These are phyloP conservation scores for Russula virescens DNA, from an alignment of 768 basidiomycete genomes.

Conservation along the genomic window DNA sequence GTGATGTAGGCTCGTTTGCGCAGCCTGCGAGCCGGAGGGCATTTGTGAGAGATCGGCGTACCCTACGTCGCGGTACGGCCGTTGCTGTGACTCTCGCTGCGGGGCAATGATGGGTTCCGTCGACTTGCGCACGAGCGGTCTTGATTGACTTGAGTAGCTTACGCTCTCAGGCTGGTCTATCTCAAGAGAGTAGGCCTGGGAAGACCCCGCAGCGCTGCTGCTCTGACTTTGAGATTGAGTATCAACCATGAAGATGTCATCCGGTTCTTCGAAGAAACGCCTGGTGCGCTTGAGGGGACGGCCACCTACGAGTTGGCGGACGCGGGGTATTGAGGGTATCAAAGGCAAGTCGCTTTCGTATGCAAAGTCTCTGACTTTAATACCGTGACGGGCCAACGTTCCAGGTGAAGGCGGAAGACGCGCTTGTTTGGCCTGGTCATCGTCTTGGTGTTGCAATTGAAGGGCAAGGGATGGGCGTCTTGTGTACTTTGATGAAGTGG, in stretches of 20 bases:
- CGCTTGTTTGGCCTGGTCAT: not conserved
- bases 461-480: conserved; percentile 11
- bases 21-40: conserved; percentile 11
- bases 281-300: conserved; percentile 35
- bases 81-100: conserved; percentile 2
- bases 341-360: conserved; percentile 64
- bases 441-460: not conserved
- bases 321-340: conserved; percentile 45
- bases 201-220: not conserved
- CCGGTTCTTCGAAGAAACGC: conserved; percentile 29
- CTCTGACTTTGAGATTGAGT: conserved; percentile 15
- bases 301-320: conserved; percentile 45
- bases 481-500: not conserved
- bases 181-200: not conserved
- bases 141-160: conserved; percentile 2
- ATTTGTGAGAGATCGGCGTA: conserved; percentile 17
- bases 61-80: conserved; percentile 12
- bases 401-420: conserved; percentile 23
- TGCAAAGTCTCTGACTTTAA: conserved; percentile 56
- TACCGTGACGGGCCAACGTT: conserved; percentile 31
- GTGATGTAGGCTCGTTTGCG: not conserved
- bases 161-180: not conserved
- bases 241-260: conserved; percentile 26
- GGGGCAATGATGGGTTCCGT: conserved; percentile 21
- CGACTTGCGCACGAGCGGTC: conserved; percentile 18